phyloP scores from a whole-genome alignment of 768 basidiomycete species.

The Exidia glandulosa region DNA sequence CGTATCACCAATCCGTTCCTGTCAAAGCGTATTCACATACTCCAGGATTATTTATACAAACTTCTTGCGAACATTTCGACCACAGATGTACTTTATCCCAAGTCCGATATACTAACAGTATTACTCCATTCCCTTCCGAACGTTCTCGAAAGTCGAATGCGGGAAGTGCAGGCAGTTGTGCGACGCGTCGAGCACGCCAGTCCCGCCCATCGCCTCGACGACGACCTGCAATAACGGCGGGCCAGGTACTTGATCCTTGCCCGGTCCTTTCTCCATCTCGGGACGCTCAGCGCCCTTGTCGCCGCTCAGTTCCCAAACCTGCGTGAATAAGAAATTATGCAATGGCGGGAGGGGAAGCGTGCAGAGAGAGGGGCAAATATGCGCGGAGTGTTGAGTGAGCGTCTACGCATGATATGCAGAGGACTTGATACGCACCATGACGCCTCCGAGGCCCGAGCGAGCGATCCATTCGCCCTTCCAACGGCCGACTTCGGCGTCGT shows the following conservation, averaged over 20 bases:
- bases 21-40: background rate
- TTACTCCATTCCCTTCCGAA: constrained; percentile 55
- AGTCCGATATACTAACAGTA: background rate
- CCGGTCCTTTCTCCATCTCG: constrained; percentile 62
- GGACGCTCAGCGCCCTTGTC: constrained; percentile 64
- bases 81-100: no score
- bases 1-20: background rate
- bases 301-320: constrained; percentile 85
- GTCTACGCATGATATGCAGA: no score
- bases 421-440: no score
- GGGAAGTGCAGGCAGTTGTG: constrained; percentile 79
- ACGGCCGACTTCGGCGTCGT: constrained; percentile 53
- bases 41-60: background rate
- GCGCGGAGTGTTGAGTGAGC: background rate
- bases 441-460: constrained; percentile 68
- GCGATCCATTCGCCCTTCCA: constrained; percentile 77
- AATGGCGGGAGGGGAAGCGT: no score
- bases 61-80: no score
- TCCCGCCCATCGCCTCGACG: constrained; percentile 62
- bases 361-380: background rate
- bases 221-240: constrained; percentile 62
- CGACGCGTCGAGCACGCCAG: constrained; percentile 38
- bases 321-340: no score
- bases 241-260: constrained; percentile 65
- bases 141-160: constrained; percentile 67